Percentiles rank a stretch among this genome's conserved stretches.
Evolutionary conservation across 345 rosid genomes (phyloP).

Genomic region (Sisymbrium irio): DNA sequence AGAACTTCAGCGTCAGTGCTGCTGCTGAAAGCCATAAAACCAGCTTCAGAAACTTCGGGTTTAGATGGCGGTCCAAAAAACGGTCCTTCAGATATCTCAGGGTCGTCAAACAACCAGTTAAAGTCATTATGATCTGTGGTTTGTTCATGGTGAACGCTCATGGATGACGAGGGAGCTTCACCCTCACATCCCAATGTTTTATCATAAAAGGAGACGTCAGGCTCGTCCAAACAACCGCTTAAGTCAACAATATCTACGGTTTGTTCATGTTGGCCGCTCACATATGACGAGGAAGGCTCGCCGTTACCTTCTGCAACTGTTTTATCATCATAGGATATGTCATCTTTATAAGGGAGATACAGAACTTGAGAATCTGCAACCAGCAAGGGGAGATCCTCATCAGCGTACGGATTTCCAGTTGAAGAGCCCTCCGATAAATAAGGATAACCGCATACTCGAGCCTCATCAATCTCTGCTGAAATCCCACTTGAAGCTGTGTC

Average conservation of each 20-base stretch:
- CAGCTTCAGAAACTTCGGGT: no score
- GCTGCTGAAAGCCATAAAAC: constrained; percentile 20
- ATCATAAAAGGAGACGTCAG: no score
- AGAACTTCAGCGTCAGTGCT: constrained; percentile 74
- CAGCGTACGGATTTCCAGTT: constrained; percentile 34
- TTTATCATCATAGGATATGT: constrained; percentile 26
- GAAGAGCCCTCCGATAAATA: background rate
- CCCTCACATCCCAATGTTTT: no score
- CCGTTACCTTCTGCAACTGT: constrained; percentile 42
- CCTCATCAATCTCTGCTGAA: constrained; percentile 12
- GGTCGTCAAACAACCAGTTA: no score
- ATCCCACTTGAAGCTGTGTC: constrained; percentile 26
- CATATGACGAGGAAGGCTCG: constrained; percentile 7
- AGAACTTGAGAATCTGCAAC: constrained; percentile 65
- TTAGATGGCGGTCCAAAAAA: no score
- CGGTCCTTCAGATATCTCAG: no score
- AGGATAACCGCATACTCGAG: background rate
- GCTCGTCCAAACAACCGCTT: no score
- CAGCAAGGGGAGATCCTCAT: constrained; percentile 58
- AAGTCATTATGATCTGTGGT: no score
- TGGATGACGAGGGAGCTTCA: no score
- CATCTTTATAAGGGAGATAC: constrained; percentile 64
- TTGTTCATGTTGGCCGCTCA: no score
- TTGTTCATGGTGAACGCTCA: no score
- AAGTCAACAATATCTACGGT: no score